Percentiles rank a stretch among this genome's conserved stretches.
Conservation (phyloP, 345 rosid genomes). For the Populus simonii region DNA sequence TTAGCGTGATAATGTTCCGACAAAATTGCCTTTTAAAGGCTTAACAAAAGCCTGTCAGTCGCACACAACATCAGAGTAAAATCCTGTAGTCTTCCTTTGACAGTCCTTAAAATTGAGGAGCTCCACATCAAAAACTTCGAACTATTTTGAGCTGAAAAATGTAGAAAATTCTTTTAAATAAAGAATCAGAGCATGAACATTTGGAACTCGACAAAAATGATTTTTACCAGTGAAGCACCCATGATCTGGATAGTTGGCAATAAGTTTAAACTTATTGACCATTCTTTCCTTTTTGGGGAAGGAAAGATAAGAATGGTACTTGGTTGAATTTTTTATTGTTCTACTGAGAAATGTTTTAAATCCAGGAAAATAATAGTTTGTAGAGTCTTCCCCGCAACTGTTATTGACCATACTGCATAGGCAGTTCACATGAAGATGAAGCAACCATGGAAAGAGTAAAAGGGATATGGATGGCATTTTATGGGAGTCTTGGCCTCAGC, state of each 20-base stretch:
- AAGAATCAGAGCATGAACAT: background rate
- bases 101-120: slow-evolving; percentile 69
- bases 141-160: slow-evolving; percentile 92
- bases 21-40: slow-evolving; percentile 9
- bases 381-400: background rate
- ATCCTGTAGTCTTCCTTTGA: slow-evolving; percentile 81
- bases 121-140: slow-evolving; percentile 91
- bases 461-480: background rate
- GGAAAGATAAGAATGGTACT: background rate
- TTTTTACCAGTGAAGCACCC: background rate
- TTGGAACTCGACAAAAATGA: background rate
- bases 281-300: background rate
- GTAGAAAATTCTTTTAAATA: slow-evolving; percentile 37
- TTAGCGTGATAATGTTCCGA: background rate
- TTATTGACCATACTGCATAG: background rate
- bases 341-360: background rate
- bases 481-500: background rate
- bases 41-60: slow-evolving; percentile 30
- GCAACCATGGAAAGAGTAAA: background rate
- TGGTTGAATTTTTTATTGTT: too few relatives aligned
- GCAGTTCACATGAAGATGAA: background rate
- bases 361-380: background rate
- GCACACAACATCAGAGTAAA: slow-evolving; percentile 92
- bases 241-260: background rate
- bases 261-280: background rate